A percentile compares a stretch with the other conserved stretches of the same genome.
These are phyloP conservation scores for Dryadomyces quercus-mongolicae DNA, from an alignment of 2,329 filamentous ascomycete species.

Conservation along the genomic window DNA sequence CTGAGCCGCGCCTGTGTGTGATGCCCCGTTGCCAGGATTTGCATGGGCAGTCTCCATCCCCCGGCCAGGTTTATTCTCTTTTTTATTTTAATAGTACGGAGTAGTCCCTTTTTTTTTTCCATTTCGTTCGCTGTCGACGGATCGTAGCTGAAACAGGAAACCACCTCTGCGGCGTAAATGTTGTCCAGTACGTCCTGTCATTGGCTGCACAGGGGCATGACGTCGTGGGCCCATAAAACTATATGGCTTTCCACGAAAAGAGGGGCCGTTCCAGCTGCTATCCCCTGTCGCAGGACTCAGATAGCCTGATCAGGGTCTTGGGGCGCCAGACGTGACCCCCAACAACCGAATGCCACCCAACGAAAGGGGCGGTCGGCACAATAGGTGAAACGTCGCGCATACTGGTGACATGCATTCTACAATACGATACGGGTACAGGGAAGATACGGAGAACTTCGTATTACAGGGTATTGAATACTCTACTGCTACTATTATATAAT, in stretches of 20 bases:
- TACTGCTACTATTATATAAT: too few species aligned
- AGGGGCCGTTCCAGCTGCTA: not conserved
- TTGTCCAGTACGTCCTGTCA: not conserved
- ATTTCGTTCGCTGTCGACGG: constrained; percentile 5
- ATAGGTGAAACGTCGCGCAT: too few species aligned
- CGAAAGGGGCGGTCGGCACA: too few species aligned
- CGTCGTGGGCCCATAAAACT: not conserved
- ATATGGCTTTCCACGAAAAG: not conserved
- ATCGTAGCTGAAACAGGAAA: constrained; percentile 7
- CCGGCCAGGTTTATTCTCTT: not conserved
- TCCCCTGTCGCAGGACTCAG: not conserved
- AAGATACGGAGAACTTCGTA: too few species aligned
- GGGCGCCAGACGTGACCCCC: too few species aligned
- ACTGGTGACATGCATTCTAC: too few species aligned
- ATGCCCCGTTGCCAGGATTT: not conserved
- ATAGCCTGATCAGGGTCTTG: too few species aligned
- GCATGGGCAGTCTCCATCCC: not conserved
- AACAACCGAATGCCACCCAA: too few species aligned
- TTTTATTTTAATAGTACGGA: too few species aligned
- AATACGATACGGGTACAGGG: too few species aligned
- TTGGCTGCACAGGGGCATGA: constrained; percentile 5
- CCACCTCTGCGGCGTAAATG: constrained; percentile 3
- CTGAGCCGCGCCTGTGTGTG: not conserved
- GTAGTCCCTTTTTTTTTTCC: not conserved
- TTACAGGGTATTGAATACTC: too few species aligned